Base-by-base conservation (phyloP, 805 yeast species). In the Candida chilensis region DNA sequence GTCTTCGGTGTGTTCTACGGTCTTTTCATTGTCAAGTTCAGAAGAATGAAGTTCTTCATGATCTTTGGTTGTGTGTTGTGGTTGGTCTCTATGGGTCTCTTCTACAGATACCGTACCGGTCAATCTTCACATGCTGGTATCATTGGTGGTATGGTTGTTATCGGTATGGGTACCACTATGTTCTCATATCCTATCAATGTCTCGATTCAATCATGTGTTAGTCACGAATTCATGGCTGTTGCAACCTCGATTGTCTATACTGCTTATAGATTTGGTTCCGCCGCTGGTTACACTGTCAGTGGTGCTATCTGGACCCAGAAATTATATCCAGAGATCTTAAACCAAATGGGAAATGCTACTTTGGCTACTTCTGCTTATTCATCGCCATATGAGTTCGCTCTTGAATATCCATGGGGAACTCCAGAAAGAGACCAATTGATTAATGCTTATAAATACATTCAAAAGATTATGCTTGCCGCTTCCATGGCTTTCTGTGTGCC, bases 121-220 rank as follows among this genome's bases (percentile, higher is more conserved):
- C 50, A 54, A 24, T 46, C 52, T 27, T 62, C 74, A 15, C 54
- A 60, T 28, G 41, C 61, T 27, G 87, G 86, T 39, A 60, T 79
- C 33, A 72, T 81, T 47, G 87, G 79, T n/a, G 71, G 78, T 5
- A 61, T 73, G 39, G 69, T 77, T 45, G 45, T 80, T 13, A 50
- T 77, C 39, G 88, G 88, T 41, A 65, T 81, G 34, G 87, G 85
- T 42, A 82, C 83, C 26, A 84, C 84, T 13, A 70, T 79, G 50
- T 75, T 78, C 60, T 74, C 81, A 11, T 77, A 75, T 42, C 65
- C 80, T 4, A 62, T 74, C 9, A 80, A 74, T 45, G 74, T 73
- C 5, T 66, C 81, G 26, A 66, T 74, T 37, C 75, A 72, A 45
- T 60, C 83, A 0, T 60, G 71, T 33, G 66, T 73, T 20, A 66